Evolutionary conservation across 2,329 filamentous ascomycete species (phyloP), one percentile per base, ranked within the genome.

Genomic region (Talaromyces islandicus): DNA sequence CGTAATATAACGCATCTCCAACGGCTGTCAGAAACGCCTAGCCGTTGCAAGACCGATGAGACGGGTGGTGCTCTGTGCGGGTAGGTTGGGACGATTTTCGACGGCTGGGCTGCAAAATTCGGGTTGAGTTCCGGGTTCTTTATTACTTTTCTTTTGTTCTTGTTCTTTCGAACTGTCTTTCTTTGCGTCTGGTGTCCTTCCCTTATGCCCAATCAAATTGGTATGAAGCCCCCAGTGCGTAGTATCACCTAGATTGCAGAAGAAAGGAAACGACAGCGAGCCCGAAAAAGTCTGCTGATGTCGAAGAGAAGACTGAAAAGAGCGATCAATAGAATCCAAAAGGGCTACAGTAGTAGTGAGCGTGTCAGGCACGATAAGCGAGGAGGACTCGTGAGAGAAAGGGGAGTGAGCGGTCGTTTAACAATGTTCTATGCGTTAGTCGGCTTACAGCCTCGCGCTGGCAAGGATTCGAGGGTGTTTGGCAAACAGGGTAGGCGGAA

Each of bases 1-100:
- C 19, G 52, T 57, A 24, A 52, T 38, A 51, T 58, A 61, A 14
- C 55, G 59, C 56, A 61, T 61, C 41, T 56, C 54, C 46, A 52
- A 27, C 24, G 24, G 48, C 48, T 52, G 10, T 29, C 48, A 29
- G 25, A 52, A 17, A 17, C 48, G 5, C 48, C 48, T 17, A 6
- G 48, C 21, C 27, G 48, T 19, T 29, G 27, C 14, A n/a, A 17
- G 19, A 52, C 25, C 27, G 48, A 21, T n/a, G 25, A 52, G 25
- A 29, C 17, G 27, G 24, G 48, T n/a, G 14, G 48, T 29, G 14
- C 27, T 52, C 27, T 21, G 43, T 46, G 10, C 41, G 43, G 32
- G 32, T 24, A 46, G 43, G 10, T 27, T 24, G 9, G 2, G 9
- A 46, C 17, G 19, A 7, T 52, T 52, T 24, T 51, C 24, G 24